Percentiles rank a stretch among this genome's conserved stretches.
Conservation (phyloP, 768 basidiomycete genomes). For the Suillus ampliporus region DNA sequence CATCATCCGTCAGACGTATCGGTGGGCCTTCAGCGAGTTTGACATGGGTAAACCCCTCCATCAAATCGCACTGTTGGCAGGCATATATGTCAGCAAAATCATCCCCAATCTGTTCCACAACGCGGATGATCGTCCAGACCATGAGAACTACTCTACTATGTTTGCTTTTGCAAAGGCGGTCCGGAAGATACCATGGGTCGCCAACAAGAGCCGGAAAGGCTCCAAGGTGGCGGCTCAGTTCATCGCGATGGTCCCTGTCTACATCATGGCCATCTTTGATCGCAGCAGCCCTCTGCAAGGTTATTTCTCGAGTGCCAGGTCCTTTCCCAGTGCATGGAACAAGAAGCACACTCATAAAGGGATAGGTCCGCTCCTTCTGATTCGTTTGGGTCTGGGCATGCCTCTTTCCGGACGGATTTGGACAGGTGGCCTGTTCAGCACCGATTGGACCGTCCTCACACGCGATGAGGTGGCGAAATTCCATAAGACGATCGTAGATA, state of each 20-base stretch:
- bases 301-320: accelerated
- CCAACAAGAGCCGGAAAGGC: neutral
- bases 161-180: neutral
- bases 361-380: neutral
- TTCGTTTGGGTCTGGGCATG: neutral
- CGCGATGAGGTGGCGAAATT: neutral
- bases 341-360: neutral
- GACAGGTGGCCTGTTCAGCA: neutral
- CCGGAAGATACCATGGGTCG: neutral
- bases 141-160: too few relatives aligned
- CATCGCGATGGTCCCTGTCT: neutral
- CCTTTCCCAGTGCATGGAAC: neutral
- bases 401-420: neutral
- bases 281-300: neutral
- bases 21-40: neutral
- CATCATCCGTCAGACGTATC: neutral
- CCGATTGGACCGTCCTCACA: neutral
- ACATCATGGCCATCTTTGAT: neutral
- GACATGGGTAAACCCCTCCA: neutral
- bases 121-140: too few relatives aligned
- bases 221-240: neutral
- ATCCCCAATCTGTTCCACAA: neutral
- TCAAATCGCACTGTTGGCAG: neutral
- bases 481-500: neutral
- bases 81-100: neutral